phyloP scores from a whole-genome alignment of 192 early-diverging fungal species.

The Coemansia guatemalensis region DNA sequence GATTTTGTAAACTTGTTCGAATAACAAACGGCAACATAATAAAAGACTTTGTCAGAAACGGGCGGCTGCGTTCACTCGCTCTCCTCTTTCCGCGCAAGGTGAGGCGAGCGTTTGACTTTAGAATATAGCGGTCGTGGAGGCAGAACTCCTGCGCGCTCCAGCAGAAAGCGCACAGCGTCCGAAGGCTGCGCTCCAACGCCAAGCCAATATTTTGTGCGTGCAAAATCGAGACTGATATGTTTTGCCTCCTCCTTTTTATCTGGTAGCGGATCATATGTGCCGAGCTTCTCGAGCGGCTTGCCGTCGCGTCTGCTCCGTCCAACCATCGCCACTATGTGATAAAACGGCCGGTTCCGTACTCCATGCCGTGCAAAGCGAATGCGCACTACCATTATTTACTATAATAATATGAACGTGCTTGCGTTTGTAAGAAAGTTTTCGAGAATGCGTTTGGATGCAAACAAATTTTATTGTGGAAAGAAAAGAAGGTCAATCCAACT shows the following conservation, averaged over 20 bases:
- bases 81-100: background rate
- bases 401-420: no score
- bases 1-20: background rate
- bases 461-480: background rate
- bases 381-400: conserved; percentile 64
- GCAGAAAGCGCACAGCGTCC: conserved; percentile 83
- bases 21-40: background rate
- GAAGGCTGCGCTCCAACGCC: conserved; percentile 94
- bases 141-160: conserved; percentile 58
- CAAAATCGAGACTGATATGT: conserved; percentile 81
- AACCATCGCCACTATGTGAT: conserved; percentile 93
- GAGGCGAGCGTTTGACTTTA: conserved; percentile 35
- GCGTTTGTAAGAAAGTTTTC: background rate
- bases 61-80: background rate
- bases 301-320: conserved; percentile 74
- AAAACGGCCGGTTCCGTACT: conserved; percentile 84
- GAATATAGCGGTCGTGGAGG: conserved; percentile 46
- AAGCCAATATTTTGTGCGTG: conserved; percentile 96
- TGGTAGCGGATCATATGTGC: conserved; percentile 90
- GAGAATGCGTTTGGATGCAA: background rate
- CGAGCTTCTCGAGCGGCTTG: conserved; percentile 89
- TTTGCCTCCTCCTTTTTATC: conserved; percentile 67
- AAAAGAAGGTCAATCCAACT: background rate
- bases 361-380: conserved; percentile 93
- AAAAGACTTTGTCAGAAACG: background rate